A percentile compares a stretch with the other conserved stretches of the same genome.
phyloP scores from a whole-genome alignment of 2,329 filamentous ascomycete genomes.

The Neofusicoccum parvum region DNA sequence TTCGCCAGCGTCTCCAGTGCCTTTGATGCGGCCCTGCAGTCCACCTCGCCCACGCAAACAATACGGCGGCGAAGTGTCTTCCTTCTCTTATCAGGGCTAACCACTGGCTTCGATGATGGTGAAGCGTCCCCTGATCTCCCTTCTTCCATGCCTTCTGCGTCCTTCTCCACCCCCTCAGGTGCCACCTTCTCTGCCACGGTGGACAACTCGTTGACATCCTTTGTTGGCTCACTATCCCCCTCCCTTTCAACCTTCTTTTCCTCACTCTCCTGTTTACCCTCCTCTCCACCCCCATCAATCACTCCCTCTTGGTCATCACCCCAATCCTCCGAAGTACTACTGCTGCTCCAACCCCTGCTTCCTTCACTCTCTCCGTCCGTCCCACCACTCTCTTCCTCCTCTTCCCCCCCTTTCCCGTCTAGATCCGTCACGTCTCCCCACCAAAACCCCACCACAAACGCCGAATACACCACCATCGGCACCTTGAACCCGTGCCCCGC shows the following conservation, averaged over 20 bases:
- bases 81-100: not conserved
- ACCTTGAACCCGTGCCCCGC: not conserved
- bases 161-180: not conserved
- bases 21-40: not conserved
- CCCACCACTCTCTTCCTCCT: not conserved
- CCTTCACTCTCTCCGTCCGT: too few species aligned
- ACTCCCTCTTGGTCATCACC: too few species aligned
- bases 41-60: not conserved
- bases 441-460: not conserved
- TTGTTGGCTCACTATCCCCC: not conserved
- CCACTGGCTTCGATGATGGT: not conserved
- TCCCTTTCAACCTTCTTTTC: not conserved
- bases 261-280: not conserved
- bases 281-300: not conserved
- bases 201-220: too few species aligned
- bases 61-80: not conserved
- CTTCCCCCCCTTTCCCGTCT: not conserved
- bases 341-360: too few species aligned
- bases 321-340: too few species aligned
- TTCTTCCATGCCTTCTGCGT: not conserved
- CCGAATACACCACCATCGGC: not conserved
- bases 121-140: not conserved
- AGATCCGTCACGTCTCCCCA: not conserved
- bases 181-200: not conserved
- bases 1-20: not conserved